Evolutionary conservation across 345 rosid genomes (phyloP).

Genomic region (Odontarrhena argentea): DNA sequence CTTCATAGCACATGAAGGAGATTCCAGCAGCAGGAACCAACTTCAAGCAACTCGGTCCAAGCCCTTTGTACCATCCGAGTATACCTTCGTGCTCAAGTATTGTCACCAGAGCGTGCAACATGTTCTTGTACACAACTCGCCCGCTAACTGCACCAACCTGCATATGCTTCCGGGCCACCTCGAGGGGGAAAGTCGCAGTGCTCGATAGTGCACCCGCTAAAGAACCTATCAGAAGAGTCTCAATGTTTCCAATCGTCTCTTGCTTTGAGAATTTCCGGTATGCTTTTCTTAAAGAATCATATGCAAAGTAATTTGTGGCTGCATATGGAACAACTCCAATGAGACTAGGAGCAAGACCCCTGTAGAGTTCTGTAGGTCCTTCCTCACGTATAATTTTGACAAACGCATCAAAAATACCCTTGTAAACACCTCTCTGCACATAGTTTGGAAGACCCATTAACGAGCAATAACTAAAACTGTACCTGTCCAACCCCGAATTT

Average conservation of each 20-base stretch:
- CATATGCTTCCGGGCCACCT: conserved; percentile 97
- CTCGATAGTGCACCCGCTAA: conserved; percentile 89
- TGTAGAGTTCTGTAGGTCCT: conserved; percentile 83
- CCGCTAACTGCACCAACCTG: conserved; percentile 94
- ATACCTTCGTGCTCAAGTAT: conserved; percentile 86
- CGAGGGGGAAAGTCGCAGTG: conserved; percentile 91
- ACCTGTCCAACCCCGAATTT: not conserved
- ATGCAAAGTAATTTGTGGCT: conserved; percentile 89
- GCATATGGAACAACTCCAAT: conserved; percentile 97
- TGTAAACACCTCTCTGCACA: conserved; percentile 75
- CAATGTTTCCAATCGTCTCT: conserved; percentile 83
- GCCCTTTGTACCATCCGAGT: conserved; percentile 78
- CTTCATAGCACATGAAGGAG: conserved; percentile 98
- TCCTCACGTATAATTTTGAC: conserved; percentile 73
- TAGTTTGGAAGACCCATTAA: conserved; percentile 23
- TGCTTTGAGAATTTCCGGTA: conserved; percentile 68
- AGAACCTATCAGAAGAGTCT: conserved; percentile 88
- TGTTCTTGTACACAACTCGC: conserved; percentile 80
- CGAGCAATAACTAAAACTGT: not conserved
- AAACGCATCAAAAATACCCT: conserved; percentile 77
- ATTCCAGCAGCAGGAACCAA: conserved; percentile 98
- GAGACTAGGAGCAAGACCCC: conserved; percentile 94
- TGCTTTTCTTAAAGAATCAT: conserved; percentile 75
- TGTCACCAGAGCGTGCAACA: conserved; percentile 77
- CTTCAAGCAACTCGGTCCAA: conserved; percentile 96